Evolutionary conservation across 805 yeast genomes (phyloP).

Genomic region (Lachancea lanzarotensis): DNA sequence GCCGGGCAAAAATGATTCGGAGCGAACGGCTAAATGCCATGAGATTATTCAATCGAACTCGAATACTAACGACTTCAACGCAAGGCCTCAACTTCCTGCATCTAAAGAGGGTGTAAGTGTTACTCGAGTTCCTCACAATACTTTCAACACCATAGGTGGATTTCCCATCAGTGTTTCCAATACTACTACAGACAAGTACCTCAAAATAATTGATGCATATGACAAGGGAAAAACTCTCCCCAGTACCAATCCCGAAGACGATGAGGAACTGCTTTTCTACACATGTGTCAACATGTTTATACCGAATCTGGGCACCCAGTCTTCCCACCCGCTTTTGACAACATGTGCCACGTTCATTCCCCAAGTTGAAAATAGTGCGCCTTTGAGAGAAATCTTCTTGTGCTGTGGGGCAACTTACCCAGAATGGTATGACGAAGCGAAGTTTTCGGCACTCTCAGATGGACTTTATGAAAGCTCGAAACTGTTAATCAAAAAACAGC

Average conservation of each 20-base stretch:
- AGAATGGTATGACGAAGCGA: slow-evolving; percentile 29
- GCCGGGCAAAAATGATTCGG: too few species aligned
- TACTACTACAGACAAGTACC: slow-evolving; percentile 5
- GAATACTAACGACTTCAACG: too few species aligned
- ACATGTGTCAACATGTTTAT: slow-evolving; percentile 39
- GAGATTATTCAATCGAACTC: too few species aligned
- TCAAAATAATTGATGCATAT: slow-evolving; percentile 3
- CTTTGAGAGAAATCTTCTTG: slow-evolving; percentile 32
- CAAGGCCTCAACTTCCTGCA: too few species aligned
- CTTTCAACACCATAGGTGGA: too few species aligned
- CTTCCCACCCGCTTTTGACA: slow-evolving; percentile 36
- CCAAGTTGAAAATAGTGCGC: slow-evolving; percentile 27
- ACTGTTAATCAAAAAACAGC: slow-evolving; percentile 17
- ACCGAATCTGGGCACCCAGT: slow-evolving; percentile 37
- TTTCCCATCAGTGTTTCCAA: background rate
- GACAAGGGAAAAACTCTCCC: slow-evolving; percentile 7
- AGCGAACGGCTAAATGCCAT: too few species aligned
- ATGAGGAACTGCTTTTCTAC: slow-evolving; percentile 22
- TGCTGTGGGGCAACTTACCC: slow-evolving; percentile 40
- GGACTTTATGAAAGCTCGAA: slow-evolving; percentile 23
- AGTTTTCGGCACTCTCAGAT: slow-evolving; percentile 19
- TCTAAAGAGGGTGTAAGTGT: too few species aligned
- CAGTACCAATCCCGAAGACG: slow-evolving; percentile 3
- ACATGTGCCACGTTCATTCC: slow-evolving; percentile 39
- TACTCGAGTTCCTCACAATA: too few species aligned